A percentile compares a stretch with the other conserved stretches of the same genome.
These are phyloP conservation scores for Babesia ovis DNA, from an alignment of 169 alveolate genomes.

Conservation along the genomic window DNA sequence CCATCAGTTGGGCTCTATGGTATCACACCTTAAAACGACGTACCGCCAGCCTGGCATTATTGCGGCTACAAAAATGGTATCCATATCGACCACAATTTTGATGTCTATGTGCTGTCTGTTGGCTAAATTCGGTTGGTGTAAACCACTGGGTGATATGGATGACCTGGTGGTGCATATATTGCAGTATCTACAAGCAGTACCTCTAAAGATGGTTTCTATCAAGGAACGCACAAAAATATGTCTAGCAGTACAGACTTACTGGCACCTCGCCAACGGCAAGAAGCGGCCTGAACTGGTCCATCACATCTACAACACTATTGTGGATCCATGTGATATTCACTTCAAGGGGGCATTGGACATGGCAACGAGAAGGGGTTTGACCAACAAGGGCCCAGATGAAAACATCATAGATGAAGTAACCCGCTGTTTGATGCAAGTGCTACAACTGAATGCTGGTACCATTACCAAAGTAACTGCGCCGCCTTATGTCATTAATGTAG, in stretches of 20 bases:
- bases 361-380: background rate
- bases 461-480: conserved; percentile 4
- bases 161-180: background rate
- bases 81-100: conserved; percentile 3
- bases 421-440: background rate
- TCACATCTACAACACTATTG: background rate
- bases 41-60: background rate
- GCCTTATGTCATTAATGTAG: background rate
- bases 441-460: too few relatives aligned
- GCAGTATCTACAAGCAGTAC: background rate
- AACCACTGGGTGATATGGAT: background rate
- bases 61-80: background rate
- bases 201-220: background rate
- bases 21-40: background rate
- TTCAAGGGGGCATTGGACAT: background rate
- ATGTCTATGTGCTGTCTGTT: background rate
- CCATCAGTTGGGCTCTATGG: background rate
- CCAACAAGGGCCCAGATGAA: background rate
- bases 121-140: background rate
- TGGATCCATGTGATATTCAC: background rate
- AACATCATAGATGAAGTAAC: background rate
- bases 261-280: conserved; percentile 1
- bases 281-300: background rate
- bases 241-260: conserved; percentile 10
- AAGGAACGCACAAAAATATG: conserved; percentile 17